Evolutionary conservation across 352 stramenopile genomes (phyloP), one percentile per base, ranked within the genome.

Genomic region (Blastocystis sp.): DNA sequence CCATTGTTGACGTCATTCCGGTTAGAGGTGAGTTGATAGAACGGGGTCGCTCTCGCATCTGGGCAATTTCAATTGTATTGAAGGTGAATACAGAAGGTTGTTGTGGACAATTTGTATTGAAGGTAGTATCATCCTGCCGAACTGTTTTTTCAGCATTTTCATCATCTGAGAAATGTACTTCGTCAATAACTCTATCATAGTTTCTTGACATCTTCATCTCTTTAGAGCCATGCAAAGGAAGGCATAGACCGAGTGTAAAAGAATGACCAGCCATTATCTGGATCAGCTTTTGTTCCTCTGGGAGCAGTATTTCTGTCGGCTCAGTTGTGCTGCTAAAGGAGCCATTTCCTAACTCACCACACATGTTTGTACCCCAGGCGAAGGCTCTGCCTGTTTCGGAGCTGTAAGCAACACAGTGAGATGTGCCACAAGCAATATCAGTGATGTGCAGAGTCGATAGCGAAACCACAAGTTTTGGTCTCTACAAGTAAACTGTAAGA

Each of bases 331-430:
- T 39, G 8, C 20, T 43, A 45, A 66, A 53, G 13, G 47, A 53
- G 0, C n/a, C 34, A 45, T 39, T 68, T 8, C 73, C 73, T 16
- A 85, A 65, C 39, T 85, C 73, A n/a, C 73, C 73, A 43, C 73
- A 85, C 30, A 66, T 69, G 47, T 85, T 85, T 20, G 73, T 91
- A 39, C 91, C 91, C 90, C 91, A 92, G 13, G 64, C 16, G 37
- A 76, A 91, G 3, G 91, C 89, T 0, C 79, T 34, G 6, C 90
- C 90, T 9, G 87, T 87, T n/a, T 91, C 89, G 0, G 68, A 89
- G 41, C 90, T 82, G 47, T 91, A 90, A 7, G 91, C 91, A 4
- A 91, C 90, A 5, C 90, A 91, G 37, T 91, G 89, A 2, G 85
- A 88, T 2, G 89, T 70, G 2, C 90, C 90, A 30, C 55, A 76